Percentiles rank a stretch among this genome's conserved stretches.
These are phyloP conservation scores for Irpex lacteus DNA, from an alignment of 1,284 basidiomycete genomes.

Conservation along the genomic window DNA sequence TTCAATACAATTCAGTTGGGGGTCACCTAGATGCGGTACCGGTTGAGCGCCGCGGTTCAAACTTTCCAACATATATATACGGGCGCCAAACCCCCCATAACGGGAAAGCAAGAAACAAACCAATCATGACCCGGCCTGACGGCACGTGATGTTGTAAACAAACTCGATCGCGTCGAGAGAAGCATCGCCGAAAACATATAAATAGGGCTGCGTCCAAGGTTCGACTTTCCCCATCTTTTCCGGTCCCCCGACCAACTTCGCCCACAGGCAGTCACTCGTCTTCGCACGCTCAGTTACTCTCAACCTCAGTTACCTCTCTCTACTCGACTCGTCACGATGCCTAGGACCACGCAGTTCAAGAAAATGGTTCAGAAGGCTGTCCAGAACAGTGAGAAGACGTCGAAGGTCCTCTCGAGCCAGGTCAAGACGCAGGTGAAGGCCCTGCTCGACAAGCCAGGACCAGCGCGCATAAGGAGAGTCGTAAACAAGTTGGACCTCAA, in stretches of 20 bases:
- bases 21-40: not conserved
- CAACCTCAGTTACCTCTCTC: not conserved
- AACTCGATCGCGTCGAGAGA: not conserved
- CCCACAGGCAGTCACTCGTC: not conserved
- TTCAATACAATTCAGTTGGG: not conserved
- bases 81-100: too few species aligned
- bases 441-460: not conserved
- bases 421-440: not conserved
- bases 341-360: not conserved
- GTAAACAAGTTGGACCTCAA: too few species aligned
- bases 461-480: not conserved
- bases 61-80: not conserved
- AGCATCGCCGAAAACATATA: not conserved
- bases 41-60: not conserved
- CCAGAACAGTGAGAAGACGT: not conserved
- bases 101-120: not conserved
- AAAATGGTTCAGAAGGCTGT: not conserved
- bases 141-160: not conserved
- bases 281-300: not conserved
- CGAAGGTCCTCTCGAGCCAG: not conserved
- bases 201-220: not conserved
- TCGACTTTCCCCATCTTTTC: not conserved
- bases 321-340: not conserved
- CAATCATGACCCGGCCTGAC: not conserved
- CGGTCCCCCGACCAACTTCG: not conserved